A percentile compares a stretch with the other conserved stretches of the same genome.
Conservation (phyloP, 2,329 filamentous ascomycete genomes). For the Penicillium sumatraense region DNA sequence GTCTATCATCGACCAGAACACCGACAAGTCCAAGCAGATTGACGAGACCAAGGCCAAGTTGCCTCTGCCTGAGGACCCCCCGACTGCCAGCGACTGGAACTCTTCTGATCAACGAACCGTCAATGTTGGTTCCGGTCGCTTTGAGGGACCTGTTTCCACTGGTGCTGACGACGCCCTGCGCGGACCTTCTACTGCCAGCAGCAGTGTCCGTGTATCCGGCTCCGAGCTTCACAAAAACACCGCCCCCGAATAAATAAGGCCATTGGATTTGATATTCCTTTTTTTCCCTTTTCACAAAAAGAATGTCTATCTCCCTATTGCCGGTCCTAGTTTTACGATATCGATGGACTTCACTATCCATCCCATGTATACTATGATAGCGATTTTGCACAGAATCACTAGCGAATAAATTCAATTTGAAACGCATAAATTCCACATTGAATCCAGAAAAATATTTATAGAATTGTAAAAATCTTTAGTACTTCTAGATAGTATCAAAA, state of each 20-base stretch:
- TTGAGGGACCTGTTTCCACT: constrained; percentile 57
- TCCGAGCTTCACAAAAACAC: constrained; percentile 61
- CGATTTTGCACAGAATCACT: constrained; percentile 19
- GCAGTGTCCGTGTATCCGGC: constrained; percentile 53
- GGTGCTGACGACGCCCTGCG: constrained; percentile 58
- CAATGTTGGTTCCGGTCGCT: constrained; percentile 69
- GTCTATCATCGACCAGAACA: constrained; percentile 47
- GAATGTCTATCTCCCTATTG: too few relatives aligned
- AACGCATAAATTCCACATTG: background rate
- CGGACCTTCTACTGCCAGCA: constrained; percentile 63
- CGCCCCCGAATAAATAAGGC: constrained; percentile 41
- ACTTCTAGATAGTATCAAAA: too few relatives aligned
- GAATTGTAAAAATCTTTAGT: background rate
- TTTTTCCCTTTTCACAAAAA: too few relatives aligned
- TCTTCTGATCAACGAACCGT: constrained; percentile 70
- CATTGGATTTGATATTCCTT: too few relatives aligned
- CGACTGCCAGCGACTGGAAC: constrained; percentile 77
- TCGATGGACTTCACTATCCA: constrained; percentile 16
- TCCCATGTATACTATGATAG: constrained; percentile 25
- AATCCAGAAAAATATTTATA: background rate
- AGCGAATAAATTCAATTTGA: constrained; percentile 17
- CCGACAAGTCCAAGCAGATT: constrained; percentile 67
- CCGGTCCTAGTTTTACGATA: too few relatives aligned
- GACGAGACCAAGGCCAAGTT: constrained; percentile 72
- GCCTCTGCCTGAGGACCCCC: constrained; percentile 78